A percentile compares a stretch with the other conserved stretches of the same genome.
phyloP scores from a whole-genome alignment of 345 rosid genomes.

The Orychophragmus violaceus region DNA sequence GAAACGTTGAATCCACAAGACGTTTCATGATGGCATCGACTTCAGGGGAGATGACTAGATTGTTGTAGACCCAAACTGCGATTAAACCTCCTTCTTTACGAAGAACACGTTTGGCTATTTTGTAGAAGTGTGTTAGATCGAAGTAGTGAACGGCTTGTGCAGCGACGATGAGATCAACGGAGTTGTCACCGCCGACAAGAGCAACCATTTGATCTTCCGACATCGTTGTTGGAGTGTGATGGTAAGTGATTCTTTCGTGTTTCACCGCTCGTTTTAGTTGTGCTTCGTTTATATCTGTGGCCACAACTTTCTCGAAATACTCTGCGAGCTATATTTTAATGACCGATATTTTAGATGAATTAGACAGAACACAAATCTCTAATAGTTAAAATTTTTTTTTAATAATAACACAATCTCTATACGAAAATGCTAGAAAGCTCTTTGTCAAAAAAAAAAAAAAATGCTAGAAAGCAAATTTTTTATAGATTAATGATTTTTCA shows the following conservation, averaged over 20 bases:
- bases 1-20: slow-evolving; percentile 20
- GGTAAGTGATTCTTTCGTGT: slow-evolving; percentile 41
- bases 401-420: too few relatives aligned
- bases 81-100: slow-evolving; percentile 17
- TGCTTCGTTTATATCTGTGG: slow-evolving; percentile 49
- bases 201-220: slow-evolving; percentile 42
- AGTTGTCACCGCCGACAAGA: slow-evolving; percentile 43
- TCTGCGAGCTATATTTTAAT: slow-evolving; percentile 41
- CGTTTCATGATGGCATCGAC: slow-evolving; percentile 28
- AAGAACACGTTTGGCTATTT: slow-evolving; percentile 27
- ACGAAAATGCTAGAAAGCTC: too few relatives aligned
- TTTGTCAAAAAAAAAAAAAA: too few relatives aligned
- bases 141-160: slow-evolving; percentile 30
- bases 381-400: too few relatives aligned
- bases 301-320: slow-evolving; percentile 50
- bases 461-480: too few relatives aligned
- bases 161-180: slow-evolving; percentile 38
- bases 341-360: too few relatives aligned
- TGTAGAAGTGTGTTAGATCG: slow-evolving; percentile 19
- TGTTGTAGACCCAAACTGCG: slow-evolving; percentile 26
- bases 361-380: too few relatives aligned
- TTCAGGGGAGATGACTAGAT: slow-evolving; percentile 18
- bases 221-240: slow-evolving; percentile 45
- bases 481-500: too few relatives aligned
- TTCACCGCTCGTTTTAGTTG: slow-evolving; percentile 40